These are phyloP conservation scores for Fusarium sarcochroum DNA, from an alignment of 2,329 filamentous ascomycete genomes.

Conservation along the genomic window DNA sequence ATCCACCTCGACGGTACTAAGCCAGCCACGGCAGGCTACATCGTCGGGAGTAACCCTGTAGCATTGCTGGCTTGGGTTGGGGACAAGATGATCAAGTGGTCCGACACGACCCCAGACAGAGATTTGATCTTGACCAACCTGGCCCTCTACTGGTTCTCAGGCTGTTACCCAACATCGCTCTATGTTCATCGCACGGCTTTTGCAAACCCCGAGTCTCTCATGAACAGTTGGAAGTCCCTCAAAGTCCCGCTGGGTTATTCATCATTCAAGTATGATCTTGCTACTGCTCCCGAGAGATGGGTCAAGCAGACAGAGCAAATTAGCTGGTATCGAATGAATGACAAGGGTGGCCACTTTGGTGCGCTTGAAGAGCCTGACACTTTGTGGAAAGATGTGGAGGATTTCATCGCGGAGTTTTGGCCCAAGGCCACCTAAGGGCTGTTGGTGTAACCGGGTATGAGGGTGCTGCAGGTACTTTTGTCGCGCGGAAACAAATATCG, in stretches of 20 bases:
- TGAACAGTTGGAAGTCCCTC: conserved; percentile 11
- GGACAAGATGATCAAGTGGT: conserved; percentile 28
- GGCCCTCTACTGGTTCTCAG: conserved; percentile 21
- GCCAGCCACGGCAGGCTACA: conserved; percentile 15
- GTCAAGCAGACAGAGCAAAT: conserved; percentile 18
- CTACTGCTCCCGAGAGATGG: conserved; percentile 16
- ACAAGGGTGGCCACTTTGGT: conserved; percentile 35
- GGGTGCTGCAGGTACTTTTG: not conserved
- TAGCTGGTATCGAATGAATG: conserved; percentile 29
- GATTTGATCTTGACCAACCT: conserved; percentile 25
- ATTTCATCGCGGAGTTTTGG: conserved; percentile 30
- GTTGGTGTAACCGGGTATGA: not conserved
- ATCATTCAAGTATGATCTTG: conserved; percentile 16
- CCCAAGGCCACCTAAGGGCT: not conserved
- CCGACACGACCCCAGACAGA: conserved; percentile 6
- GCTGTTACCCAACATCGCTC: conserved; percentile 23
- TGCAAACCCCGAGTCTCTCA: conserved; percentile 1
- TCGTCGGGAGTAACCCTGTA: conserved; percentile 16
- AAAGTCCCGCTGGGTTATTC: conserved; percentile 16
- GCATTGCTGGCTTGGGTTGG: conserved; percentile 23
- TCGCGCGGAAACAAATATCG: not conserved
- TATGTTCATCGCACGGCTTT: conserved; percentile 2
- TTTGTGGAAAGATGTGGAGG: conserved; percentile 31
- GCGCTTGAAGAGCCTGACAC: conserved; percentile 32
- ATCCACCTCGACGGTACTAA: conserved; percentile 28